Conservation (phyloP, 306 rosid species). For the Notholithocarpus densiflorus region DNA sequence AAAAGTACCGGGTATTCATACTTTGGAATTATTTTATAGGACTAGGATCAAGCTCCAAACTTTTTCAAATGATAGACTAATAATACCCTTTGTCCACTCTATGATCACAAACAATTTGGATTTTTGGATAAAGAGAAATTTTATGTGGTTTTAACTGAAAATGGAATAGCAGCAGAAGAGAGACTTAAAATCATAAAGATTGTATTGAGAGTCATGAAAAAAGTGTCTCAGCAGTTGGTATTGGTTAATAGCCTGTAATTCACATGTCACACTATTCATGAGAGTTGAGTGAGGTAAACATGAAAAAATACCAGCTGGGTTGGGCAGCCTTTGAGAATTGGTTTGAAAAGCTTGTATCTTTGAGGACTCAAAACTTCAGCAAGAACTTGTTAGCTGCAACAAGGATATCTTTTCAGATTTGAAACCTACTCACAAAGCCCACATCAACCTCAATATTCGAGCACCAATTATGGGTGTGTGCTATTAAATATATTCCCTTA, state of each 20-base stretch:
- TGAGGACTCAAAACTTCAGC: conserved; percentile 7
- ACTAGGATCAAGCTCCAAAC: conserved; percentile 17
- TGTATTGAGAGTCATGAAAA: conserved; percentile 15
- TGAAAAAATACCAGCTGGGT: conserved; percentile 26
- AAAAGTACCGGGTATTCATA: conserved; percentile 44
- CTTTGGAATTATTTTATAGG: conserved; percentile 10
- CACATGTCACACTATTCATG: neutral
- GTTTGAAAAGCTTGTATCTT: conserved; percentile 10
- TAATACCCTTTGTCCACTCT: conserved; percentile 18
- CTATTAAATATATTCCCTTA: conserved; percentile 12
- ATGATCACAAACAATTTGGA: conserved; percentile 15
- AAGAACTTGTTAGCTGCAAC: neutral
- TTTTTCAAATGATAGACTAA: conserved; percentile 10
- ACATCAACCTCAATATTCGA: conserved; percentile 9
- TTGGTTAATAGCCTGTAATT: neutral
- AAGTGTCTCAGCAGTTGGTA: neutral
- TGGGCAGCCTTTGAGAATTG: conserved; percentile 21
- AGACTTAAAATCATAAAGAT: conserved; percentile 13
- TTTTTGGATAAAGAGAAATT: too few relatives aligned
- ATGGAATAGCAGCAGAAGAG: conserved; percentile 10
- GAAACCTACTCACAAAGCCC: neutral
- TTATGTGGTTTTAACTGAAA: too few relatives aligned
- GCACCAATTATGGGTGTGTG: conserved; percentile 1
- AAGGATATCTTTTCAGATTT: neutral
- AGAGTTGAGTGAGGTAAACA: conserved; percentile 9